These are phyloP conservation scores for Penicillium salamii DNA, from an alignment of 495 filamentous ascomycete genomes.

Conservation along the genomic window DNA sequence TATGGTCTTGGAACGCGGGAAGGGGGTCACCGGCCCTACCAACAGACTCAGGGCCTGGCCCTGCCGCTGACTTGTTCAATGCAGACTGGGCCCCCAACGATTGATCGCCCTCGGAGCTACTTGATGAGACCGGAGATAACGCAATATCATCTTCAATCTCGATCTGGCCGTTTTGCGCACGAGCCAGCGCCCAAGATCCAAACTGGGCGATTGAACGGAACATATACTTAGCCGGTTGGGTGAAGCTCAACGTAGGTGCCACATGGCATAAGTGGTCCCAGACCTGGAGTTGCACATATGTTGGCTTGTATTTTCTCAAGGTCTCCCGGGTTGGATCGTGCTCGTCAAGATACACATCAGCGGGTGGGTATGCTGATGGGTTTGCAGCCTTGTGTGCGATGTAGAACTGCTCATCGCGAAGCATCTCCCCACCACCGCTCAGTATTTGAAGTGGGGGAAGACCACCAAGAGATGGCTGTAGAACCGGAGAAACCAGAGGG, in stretches of 20 bases:
- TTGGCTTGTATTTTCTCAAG: constrained; percentile 68
- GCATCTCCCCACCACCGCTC: constrained; percentile 80
- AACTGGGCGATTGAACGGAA: constrained; percentile 88
- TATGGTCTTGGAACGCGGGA: constrained; percentile 73
- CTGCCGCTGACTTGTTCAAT: constrained; percentile 19
- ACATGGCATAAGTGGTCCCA: constrained; percentile 96
- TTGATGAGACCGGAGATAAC: constrained; percentile 70
- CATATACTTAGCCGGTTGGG: constrained; percentile 92
- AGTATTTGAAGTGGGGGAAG: constrained; percentile 83
- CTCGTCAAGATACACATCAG: constrained; percentile 62
- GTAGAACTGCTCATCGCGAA: constrained; percentile 93
- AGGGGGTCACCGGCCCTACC: constrained; percentile 81
- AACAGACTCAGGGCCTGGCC: constrained; percentile 42
- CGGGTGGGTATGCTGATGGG: constrained; percentile 68
- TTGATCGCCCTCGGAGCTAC: constrained; percentile 39
- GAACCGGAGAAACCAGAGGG: constrained; percentile 82
- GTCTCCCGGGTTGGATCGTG: constrained; percentile 52
- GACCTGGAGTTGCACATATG: constrained; percentile 92
- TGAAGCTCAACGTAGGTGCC: constrained; percentile 85
- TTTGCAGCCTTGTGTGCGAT: constrained; percentile 90
- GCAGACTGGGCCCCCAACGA: constrained; percentile 15
- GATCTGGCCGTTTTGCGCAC: constrained; percentile 73
- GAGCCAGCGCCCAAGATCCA: constrained; percentile 81
- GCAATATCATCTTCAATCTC: constrained; percentile 77
- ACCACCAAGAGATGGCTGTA: constrained; percentile 84